Conservation (phyloP, 2,329 filamentous ascomycete species). For the Aspergillus sp. region DNA sequence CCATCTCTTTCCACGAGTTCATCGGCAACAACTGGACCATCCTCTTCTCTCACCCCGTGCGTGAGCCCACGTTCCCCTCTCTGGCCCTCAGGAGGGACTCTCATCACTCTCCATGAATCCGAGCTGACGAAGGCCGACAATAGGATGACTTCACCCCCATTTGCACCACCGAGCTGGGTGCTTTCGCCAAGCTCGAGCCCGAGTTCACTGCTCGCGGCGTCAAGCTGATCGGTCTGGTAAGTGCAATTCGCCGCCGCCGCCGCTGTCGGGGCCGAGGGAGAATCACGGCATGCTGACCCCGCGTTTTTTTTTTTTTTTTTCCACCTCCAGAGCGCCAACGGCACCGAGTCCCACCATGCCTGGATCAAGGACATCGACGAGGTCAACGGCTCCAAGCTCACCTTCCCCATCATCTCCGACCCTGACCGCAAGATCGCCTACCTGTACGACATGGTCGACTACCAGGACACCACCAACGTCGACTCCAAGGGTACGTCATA, state of each 20-base stretch:
- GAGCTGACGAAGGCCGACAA: neutral
- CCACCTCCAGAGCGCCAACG: constrained; percentile 67
- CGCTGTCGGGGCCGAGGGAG: too few relatives aligned
- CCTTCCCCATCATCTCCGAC: constrained; percentile 80
- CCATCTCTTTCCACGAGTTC: constrained; percentile 71
- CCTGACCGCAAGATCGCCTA: constrained; percentile 75
- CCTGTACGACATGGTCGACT: constrained; percentile 81
- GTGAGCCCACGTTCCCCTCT: constrained; percentile 4
- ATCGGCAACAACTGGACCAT: constrained; percentile 70
- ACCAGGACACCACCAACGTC: constrained; percentile 80
- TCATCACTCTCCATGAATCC: too few relatives aligned
- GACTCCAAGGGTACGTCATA: constrained; percentile 60
- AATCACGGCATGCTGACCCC: constrained; percentile 1
- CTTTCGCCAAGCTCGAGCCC: constrained; percentile 85
- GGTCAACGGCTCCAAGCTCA: constrained; percentile 68
- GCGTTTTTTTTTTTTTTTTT: neutral
- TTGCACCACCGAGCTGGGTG: constrained; percentile 93
- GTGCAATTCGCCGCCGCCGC: constrained; percentile 9
- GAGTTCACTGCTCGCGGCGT: constrained; percentile 86
- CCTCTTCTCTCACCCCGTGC: constrained; percentile 67
- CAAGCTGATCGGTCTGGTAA: constrained; percentile 81
- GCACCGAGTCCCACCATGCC: constrained; percentile 74
- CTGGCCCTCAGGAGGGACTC: neutral
- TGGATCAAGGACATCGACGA: constrained; percentile 92
- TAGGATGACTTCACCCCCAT: constrained; percentile 82